These are phyloP conservation scores for Elsinoe arachidis DNA, from an alignment of 2,329 filamentous ascomycete genomes.

Conservation along the genomic window DNA sequence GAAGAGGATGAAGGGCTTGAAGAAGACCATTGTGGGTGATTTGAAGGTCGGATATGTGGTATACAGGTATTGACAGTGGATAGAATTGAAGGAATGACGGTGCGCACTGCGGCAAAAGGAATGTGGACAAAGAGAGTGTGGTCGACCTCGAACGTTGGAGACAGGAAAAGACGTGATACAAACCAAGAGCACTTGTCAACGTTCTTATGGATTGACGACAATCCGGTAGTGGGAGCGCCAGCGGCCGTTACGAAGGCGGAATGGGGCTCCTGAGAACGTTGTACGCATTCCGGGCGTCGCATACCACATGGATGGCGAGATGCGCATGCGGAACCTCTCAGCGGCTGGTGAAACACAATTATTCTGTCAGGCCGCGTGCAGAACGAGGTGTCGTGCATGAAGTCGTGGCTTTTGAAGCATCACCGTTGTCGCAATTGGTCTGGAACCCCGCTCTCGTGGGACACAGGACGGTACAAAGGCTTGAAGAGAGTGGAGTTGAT, in stretches of 20 bases:
- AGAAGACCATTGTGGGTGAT: not conserved
- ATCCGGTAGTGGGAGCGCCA: not conserved
- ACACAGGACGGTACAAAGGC: not conserved
- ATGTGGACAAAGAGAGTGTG: not conserved
- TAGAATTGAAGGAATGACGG: not conserved
- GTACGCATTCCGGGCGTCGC: not conserved
- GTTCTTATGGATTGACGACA: constrained; percentile 11
- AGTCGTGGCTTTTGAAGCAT: not conserved
- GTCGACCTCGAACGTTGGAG: not conserved
- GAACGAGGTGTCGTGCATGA: not conserved
- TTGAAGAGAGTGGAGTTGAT: not conserved
- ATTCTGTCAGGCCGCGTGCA: not conserved
- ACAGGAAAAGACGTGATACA: not conserved
- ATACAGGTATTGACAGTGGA: not conserved
- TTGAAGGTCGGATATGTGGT: not conserved
- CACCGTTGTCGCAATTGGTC: not conserved
- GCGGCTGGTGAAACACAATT: constrained; percentile 9
- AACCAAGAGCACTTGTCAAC: constrained; percentile 10
- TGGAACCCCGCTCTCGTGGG: not conserved
- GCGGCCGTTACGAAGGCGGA: constrained; percentile 7
- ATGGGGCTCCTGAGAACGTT: constrained; percentile 6
- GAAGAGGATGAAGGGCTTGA: constrained; percentile 13
- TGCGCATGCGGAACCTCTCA: not conserved
- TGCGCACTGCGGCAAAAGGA: not conserved
- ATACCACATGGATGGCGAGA: not conserved